Percentiles rank a stretch among this genome's conserved stretches.
phyloP scores from a whole-genome alignment of 257 asterid species.

The Solanum boliviense region DNA sequence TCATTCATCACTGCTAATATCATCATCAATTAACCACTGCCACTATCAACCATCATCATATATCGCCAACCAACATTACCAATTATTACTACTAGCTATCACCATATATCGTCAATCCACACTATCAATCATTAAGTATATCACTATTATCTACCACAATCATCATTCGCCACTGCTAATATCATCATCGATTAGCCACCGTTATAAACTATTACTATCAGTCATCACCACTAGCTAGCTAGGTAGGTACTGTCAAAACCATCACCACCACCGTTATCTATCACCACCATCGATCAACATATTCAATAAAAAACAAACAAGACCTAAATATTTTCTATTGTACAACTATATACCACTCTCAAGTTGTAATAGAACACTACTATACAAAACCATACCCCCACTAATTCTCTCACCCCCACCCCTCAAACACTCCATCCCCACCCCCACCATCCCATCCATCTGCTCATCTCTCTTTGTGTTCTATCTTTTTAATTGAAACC shows the following conservation, averaged over 20 bases:
- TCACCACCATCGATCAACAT: background rate
- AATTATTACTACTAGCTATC: background rate
- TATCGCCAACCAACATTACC: background rate
- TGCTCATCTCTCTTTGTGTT: background rate
- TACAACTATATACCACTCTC: background rate
- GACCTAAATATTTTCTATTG: background rate
- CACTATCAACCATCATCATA: background rate
- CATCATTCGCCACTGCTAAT: background rate
- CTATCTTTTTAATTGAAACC: background rate
- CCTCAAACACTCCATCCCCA: background rate
- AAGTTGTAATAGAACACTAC: background rate
- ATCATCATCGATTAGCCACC: background rate
- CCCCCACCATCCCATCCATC: background rate
- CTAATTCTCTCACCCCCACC: background rate
- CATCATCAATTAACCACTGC: background rate
- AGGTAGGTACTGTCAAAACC: background rate
- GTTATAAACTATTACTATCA: background rate
- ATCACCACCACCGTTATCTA: background rate
- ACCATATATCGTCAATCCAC: background rate
- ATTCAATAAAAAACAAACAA: background rate
- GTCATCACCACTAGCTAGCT: background rate
- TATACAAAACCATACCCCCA: background rate
- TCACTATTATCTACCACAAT: background rate
- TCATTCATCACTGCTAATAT: background rate
- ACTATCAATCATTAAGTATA: background rate